Base-by-base conservation (phyloP, 306 rosid genomes). In the Fragaria iinumae region DNA sequence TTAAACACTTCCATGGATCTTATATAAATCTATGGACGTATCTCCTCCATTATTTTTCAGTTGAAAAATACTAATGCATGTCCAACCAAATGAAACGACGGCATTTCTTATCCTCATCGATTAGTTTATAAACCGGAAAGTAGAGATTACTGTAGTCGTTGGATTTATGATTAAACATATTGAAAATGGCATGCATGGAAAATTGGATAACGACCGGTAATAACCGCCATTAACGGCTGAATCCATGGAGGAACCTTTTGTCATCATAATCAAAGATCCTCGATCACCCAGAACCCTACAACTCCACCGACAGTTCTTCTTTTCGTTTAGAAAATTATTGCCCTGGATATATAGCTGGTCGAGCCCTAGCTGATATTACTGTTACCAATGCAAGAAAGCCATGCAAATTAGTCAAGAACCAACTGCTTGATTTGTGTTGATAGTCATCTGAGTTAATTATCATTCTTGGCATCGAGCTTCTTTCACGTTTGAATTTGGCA, bases 221-320 rank as follows among this genome's bases (percentile, higher is more conserved):
- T 75, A 83, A 83, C 83, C 83, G 34, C 65, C 78, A 83, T 78
- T 52, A 83, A 83, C 86, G 83, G 83, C 86, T 62, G 65, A 65
- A 83, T 83, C 75, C 78, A 75, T 17, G 86, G 80, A 76, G 47
- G 79, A 6, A 52, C 11, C 7, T 5, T 6, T 1, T 49, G 73
- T 69, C 62, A 66, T 36, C 29, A 55, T 21, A 55, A 36, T 72
- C 49, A 25, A 53, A 70, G 29, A 52, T 73, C 10, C 50, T 47
- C 17, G 16, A 20, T 53, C 60, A 20, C 10, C 27, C 12, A n/a
- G 60, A 20, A 53, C 9, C 57, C 21, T 18, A 17, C 57, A 56
- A 20, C 21, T 60, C 41, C 43, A 60, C 76, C 82, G 79, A 73
- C 82, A 38, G 55, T 47, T 38, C 34, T 67, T 45, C 74, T 32